Percentiles rank a stretch among this genome's conserved stretches.
These are phyloP conservation scores for Odontarrhena argentea DNA, from an alignment of 345 rosid species.

Conservation along the genomic window DNA sequence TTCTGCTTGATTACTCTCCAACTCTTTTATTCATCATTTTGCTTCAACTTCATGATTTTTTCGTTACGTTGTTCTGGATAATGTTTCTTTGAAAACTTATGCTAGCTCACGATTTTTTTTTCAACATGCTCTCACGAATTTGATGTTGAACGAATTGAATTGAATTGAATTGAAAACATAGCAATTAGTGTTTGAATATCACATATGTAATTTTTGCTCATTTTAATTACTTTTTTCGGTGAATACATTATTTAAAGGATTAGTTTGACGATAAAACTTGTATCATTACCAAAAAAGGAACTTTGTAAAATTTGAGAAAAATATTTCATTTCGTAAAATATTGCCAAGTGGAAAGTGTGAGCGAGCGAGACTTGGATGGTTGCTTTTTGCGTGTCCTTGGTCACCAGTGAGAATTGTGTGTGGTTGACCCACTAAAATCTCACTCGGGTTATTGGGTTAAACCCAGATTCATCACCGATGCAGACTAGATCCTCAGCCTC, in stretches of 20 bases:
- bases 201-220: no score
- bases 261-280: no score
- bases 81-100: neutral
- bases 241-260: no score
- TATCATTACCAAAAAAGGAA: no score
- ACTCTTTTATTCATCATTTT: neutral
- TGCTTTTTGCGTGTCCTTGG: slow-evolving; percentile 20
- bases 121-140: neutral
- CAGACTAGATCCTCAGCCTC: slow-evolving; percentile 39
- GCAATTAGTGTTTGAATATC: no score
- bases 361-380: neutral
- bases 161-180: neutral
- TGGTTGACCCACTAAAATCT: slow-evolving; percentile 24
- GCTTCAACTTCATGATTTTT: slow-evolving; percentile 8
- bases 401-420: slow-evolving; percentile 1
- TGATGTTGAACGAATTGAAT: neutral
- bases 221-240: no score
- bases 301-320: no score
- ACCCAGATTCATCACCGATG: slow-evolving; percentile 25
- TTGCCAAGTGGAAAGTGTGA: slow-evolving; percentile 24
- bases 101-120: neutral
- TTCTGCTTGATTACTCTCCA: slow-evolving; percentile 7
- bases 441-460: slow-evolving; percentile 33
- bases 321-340: no score
- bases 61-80: slow-evolving; percentile 4